A percentile compares a stretch with the other conserved stretches of the same genome.
phyloP scores from a whole-genome alignment of 345 rosid species.

The Brassica juncea region DNA sequence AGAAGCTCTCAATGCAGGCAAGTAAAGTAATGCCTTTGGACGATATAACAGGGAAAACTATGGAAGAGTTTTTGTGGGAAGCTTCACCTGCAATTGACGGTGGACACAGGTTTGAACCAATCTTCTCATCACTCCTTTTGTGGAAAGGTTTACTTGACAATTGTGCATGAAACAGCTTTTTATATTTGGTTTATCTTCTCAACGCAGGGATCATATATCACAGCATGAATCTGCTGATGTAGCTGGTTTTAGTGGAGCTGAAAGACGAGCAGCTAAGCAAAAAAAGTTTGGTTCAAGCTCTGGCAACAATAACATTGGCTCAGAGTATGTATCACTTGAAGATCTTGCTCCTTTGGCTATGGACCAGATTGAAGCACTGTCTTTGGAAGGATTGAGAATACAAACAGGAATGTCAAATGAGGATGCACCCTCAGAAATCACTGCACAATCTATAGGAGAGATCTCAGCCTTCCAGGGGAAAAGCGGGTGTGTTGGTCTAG shows the following conservation, averaged over 20 bases:
- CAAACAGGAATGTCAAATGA: conserved; percentile 53
- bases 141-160: conserved; percentile 3
- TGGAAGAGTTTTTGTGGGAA: conserved; percentile 86
- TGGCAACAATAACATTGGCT: conserved; percentile 43
- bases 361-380: conserved; percentile 96
- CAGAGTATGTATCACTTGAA: conserved; percentile 87
- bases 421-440: conserved; percentile 78
- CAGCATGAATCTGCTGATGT: conserved; percentile 47
- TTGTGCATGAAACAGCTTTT: conserved; percentile 7
- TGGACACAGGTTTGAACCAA: conserved; percentile 58
- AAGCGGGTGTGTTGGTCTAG: conserved; percentile 55
- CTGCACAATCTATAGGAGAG: conserved; percentile 65
- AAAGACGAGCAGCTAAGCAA: conserved; percentile 42
- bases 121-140: conserved; percentile 15
- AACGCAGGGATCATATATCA: conserved; percentile 53
- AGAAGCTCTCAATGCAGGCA: conserved; percentile 93
- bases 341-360: conserved; percentile 97
- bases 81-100: conserved; percentile 54
- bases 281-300: conserved; percentile 46
- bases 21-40: conserved; percentile 91
- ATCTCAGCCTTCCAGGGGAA: conserved; percentile 75
- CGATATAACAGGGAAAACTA: conserved; percentile 87
- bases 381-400: conserved; percentile 90
- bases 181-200: conserved; percentile 34
- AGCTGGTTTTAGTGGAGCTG: conserved; percentile 39